These are phyloP conservation scores for Aaosphaeria arxii DNA, from an alignment of 2,329 filamentous ascomycete genomes.

Conservation along the genomic window DNA sequence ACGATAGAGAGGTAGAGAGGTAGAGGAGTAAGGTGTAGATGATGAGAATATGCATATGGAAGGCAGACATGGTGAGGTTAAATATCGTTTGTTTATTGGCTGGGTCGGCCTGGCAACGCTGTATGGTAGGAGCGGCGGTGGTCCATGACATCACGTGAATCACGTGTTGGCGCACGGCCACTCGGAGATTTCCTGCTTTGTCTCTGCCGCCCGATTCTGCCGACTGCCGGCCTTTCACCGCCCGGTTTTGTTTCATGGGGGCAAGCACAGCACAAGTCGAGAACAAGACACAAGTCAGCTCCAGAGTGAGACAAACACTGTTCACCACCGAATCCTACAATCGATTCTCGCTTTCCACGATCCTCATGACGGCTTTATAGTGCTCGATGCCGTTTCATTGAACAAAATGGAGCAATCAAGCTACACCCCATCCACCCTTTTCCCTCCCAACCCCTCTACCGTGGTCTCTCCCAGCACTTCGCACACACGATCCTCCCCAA, in stretches of 20 bases:
- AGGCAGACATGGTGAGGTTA: conserved; percentile 16
- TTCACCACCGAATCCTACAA: conserved; percentile 4
- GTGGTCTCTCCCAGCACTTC: conserved; percentile 35
- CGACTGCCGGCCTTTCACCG: conserved; percentile 8
- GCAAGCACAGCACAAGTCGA: background rate
- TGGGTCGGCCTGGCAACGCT: conserved; percentile 28
- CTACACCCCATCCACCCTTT: conserved; percentile 16
- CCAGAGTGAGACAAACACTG: conserved; percentile 18
- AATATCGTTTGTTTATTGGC: conserved; percentile 35
- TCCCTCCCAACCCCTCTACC: conserved; percentile 12
- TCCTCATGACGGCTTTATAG: conserved; percentile 7
- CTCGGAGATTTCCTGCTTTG: conserved; percentile 6
- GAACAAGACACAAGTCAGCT: conserved; percentile 7
- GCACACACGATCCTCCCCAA: conserved; percentile 48
- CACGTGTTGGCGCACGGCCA: background rate
- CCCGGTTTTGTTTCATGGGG: conserved; percentile 2
- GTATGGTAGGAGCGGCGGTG: conserved; percentile 3
- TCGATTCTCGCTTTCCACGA: conserved; percentile 5
- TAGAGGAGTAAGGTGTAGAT: conserved; percentile 6
- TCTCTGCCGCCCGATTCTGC: conserved; percentile 3
- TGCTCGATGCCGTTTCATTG: conserved; percentile 1
- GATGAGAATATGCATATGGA: conserved; percentile 5
- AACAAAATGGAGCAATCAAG: conserved; percentile 28
- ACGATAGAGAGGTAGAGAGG: conserved; percentile 4
- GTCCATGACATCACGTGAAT: conserved; percentile 29